A percentile compares a stretch with the other conserved stretches of the same genome.
Conservation (phyloP, 2,329 filamentous ascomycete genomes). For the Calonectria honghensis region DNA sequence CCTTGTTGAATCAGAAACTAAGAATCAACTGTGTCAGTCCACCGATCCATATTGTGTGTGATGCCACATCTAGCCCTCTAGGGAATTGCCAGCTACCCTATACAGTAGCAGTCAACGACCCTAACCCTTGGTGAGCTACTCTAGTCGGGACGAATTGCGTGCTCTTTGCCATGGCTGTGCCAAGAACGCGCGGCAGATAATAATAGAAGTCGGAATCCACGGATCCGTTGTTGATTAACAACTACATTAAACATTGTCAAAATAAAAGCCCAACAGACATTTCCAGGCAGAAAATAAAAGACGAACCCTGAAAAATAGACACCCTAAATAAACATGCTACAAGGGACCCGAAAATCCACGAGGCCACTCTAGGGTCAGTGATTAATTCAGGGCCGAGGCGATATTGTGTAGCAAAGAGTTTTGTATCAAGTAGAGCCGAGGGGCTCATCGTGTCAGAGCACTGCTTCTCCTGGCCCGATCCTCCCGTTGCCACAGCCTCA, state of each 20-base stretch:
- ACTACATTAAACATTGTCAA: background rate
- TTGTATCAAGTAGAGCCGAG: background rate
- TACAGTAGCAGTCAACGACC: background rate
- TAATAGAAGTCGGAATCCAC: background rate
- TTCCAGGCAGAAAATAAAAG: background rate
- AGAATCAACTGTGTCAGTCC: background rate
- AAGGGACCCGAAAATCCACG: background rate
- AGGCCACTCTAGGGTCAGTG: background rate
- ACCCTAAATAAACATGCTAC: background rate
- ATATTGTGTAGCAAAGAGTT: background rate
- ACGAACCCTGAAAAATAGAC: background rate
- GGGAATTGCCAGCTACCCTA: background rate
- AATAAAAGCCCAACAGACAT: background rate
- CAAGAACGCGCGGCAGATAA: background rate
- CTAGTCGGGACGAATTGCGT: background rate
- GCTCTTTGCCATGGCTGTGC: background rate
- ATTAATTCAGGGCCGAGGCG: conserved; percentile 6
- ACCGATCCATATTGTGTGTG: background rate
- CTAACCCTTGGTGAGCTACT: background rate
- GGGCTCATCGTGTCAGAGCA: background rate
- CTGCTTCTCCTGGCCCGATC: background rate
- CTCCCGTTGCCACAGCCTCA: background rate
- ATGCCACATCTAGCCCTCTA: background rate
- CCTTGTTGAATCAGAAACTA: conserved; percentile 5
- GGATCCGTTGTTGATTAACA: background rate